Evolutionary conservation across 2,329 filamentous ascomycete genomes (phyloP).

Genomic region (Alternaria triticina): DNA sequence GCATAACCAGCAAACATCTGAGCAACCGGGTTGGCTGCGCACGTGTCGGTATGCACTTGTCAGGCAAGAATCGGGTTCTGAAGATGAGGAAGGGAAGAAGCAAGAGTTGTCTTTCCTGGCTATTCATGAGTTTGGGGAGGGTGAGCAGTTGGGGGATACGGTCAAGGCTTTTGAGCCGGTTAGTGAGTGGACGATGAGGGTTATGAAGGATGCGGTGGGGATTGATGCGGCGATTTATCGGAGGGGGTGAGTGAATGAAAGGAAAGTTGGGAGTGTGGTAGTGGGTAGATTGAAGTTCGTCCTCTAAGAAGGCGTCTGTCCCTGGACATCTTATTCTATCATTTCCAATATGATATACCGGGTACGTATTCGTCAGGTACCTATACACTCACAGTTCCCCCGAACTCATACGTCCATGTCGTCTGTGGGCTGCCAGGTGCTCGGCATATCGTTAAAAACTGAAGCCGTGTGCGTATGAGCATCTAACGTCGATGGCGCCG

Average conservation of each 20-base stretch:
- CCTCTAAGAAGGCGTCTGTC: not conserved
- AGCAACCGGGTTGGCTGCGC: slow-evolving; percentile 36
- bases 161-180: slow-evolving; percentile 37
- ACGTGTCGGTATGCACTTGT: slow-evolving; percentile 29
- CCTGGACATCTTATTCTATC: too few relatives aligned
- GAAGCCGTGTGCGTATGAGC: not conserved
- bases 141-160: slow-evolving; percentile 32
- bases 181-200: slow-evolving; percentile 40
- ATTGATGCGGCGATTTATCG: slow-evolving; percentile 41
- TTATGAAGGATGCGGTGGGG: slow-evolving; percentile 26
- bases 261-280: not conserved
- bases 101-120: slow-evolving; percentile 31
- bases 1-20: slow-evolving; percentile 42
- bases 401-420: not conserved
- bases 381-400: not conserved
- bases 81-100: slow-evolving; percentile 8
- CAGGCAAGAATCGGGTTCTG: slow-evolving; percentile 6
- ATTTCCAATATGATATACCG: not conserved
- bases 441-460: not conserved
- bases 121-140: slow-evolving; percentile 40
- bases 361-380: not conserved
- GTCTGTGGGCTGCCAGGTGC: not conserved
- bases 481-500: not conserved
- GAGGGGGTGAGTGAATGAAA: slow-evolving; percentile 4
- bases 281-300: not conserved